Evolutionary conservation across 495 filamentous ascomycete species (phyloP), one percentile per base, ranked within the genome.

Genomic region (Venustampulla echinocandica): DNA sequence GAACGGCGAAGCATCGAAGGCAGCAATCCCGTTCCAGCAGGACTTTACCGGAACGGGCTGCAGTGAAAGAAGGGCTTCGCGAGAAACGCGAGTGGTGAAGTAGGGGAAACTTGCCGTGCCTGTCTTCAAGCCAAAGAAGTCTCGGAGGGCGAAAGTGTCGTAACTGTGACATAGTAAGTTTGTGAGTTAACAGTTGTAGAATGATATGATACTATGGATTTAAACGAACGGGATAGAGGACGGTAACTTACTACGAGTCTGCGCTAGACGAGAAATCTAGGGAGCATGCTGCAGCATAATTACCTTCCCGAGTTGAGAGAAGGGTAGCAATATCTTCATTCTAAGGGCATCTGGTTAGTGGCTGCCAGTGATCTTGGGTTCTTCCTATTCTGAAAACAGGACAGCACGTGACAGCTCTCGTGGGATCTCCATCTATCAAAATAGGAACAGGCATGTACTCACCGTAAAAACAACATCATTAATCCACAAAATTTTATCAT

Each of bases 81-180:
- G 69, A 9, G 86, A 86, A 11, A 58, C 60, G 0, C 64, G 53
- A 2, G 81, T 73, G 22, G 73, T 69, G 55, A 95, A 95, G 64
- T 82, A 93, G 0, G 88, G 88, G 77, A 83, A 93, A 18, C 73
- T 82, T 46, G 77, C 71, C 47, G 77, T 76, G 6, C 79, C 61
- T 13, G 73, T 65, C 44, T 80, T 76, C 44, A 76, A 61, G 36
- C 87, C 88, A 2, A 67, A 51, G 6, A 66, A 64, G 58, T 93
- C 88, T 2, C 87, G 82, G 4, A 90, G 69, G 15, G 88, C 88
- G 58, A 93, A 92, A 1, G 85, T 89, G 57, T 93, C 88, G 63
- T 92, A 90, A 65, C 47, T n/a, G n/a, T n/a, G n/a, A n/a, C n/a
- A n/a, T n/a, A n/a, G n/a, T n/a, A n/a, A n/a, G n/a, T n/a, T n/a